Evolutionary conservation across 2,329 filamentous ascomycete species (phyloP).

Genomic region (Nannizziopsis barbatae): DNA sequence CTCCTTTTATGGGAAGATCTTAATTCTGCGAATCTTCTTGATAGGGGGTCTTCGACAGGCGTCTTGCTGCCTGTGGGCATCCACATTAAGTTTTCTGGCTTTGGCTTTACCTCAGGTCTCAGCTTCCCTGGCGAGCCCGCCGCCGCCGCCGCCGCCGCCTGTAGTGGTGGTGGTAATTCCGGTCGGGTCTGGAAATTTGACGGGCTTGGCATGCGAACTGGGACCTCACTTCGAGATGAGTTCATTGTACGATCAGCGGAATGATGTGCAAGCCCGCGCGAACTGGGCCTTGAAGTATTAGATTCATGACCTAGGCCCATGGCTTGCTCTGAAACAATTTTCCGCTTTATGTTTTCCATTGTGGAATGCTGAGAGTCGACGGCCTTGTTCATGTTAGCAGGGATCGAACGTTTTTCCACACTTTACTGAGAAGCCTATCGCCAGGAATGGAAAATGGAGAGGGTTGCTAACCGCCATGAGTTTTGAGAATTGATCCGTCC

Average conservation of each 20-base stretch:
- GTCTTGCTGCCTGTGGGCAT: slow-evolving; percentile 7
- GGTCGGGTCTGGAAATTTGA: slow-evolving; percentile 26
- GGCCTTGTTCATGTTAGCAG: slow-evolving; percentile 11
- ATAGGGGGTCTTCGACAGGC: slow-evolving; percentile 27
- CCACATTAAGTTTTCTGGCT: slow-evolving; percentile 20
- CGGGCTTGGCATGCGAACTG: slow-evolving; percentile 31
- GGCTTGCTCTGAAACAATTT: slow-evolving; percentile 30
- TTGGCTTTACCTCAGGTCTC: slow-evolving; percentile 18
- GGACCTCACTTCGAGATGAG: neutral
- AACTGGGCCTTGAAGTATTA: slow-evolving; percentile 14
- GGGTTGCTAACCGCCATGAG: slow-evolving; percentile 51
- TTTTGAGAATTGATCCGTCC: slow-evolving; percentile 40
- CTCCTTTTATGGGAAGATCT: slow-evolving; percentile 20
- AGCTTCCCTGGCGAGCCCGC: neutral
- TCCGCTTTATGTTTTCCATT: slow-evolving; percentile 33
- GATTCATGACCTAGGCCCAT: slow-evolving; percentile 18
- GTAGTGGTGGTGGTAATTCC: neutral
- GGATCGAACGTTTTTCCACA: neutral
- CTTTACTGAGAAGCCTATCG: neutral
- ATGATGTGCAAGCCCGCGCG: neutral
- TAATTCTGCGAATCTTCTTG: slow-evolving; percentile 34
- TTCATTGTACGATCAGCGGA: neutral
- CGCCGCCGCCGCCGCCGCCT: neutral
- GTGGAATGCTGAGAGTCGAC: slow-evolving; percentile 30
- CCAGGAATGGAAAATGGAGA: slow-evolving; percentile 18